These are phyloP conservation scores for Pontederia crassipes DNA, from an alignment of 176 grass and related monocot genomes.

Conservation along the genomic window DNA sequence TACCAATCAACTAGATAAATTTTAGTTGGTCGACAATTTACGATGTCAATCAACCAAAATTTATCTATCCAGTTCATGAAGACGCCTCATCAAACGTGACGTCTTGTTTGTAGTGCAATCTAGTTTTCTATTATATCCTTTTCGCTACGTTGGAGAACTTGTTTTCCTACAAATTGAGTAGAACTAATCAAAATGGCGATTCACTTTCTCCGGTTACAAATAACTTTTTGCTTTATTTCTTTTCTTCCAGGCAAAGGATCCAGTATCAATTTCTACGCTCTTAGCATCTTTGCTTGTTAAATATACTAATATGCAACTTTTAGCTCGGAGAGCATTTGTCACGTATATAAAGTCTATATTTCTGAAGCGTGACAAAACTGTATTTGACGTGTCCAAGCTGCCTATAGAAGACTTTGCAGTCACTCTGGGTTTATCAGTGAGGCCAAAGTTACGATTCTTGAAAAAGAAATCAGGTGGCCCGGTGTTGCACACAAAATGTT, in stretches of 20 bases:
- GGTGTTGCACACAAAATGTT: conserved; percentile 15
- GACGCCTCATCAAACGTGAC: too few species aligned
- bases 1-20: too few species aligned
- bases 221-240: neutral
- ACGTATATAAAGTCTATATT: conserved; percentile 78
- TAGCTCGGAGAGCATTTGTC: conserved; percentile 75
- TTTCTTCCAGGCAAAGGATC: conserved; percentile 47
- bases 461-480: conserved; percentile 36
- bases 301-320: conserved; percentile 57
- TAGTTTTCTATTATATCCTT: too few species aligned
- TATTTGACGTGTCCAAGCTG: conserved; percentile 68
- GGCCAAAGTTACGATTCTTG: conserved; percentile 59
- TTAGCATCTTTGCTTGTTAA: conserved; percentile 67
- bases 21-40: too few species aligned
- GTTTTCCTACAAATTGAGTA: too few species aligned
- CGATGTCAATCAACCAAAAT: too few species aligned
- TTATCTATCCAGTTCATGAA: too few species aligned
- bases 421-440: conserved; percentile 65
- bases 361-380: conserved; percentile 50
- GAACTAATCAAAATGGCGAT: neutral
- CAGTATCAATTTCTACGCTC: conserved; percentile 62
- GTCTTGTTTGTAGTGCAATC: too few species aligned
- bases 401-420: conserved; percentile 56
- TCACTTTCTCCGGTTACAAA: neutral
- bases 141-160: too few species aligned